Evolutionary conservation across 169 alveolate genomes (phyloP).

Genomic region (Plasmodium inui): DNA sequence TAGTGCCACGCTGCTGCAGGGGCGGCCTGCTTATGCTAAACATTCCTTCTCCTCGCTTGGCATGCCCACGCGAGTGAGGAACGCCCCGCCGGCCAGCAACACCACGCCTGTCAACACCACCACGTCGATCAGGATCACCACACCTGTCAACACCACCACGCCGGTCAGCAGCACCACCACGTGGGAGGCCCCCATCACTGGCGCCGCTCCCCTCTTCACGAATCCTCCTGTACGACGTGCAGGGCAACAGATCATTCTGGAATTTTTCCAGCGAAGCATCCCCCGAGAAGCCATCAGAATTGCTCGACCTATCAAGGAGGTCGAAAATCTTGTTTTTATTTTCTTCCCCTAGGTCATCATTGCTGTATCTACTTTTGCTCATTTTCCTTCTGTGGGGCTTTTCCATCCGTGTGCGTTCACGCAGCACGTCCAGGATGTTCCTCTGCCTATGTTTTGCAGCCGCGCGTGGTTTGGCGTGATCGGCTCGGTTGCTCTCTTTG

Average conservation of each 20-base stretch:
- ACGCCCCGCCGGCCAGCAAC: not conserved
- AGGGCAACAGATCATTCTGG: not conserved
- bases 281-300: not conserved
- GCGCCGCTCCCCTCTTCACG: not conserved
- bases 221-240: conserved; percentile 31
- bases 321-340: conserved; percentile 28
- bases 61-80: not conserved
- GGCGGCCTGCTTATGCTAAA: not conserved
- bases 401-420: conserved; percentile 5
- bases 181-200: not conserved
- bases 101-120: not conserved
- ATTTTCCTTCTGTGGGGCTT: conserved; percentile 33
- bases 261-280: not conserved
- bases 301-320: not conserved
- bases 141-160: not conserved
- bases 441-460: not conserved
- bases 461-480: not conserved
- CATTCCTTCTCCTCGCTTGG: not conserved
- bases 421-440: conserved; percentile 25
- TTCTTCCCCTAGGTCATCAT: conserved; percentile 15
- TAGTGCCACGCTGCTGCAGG: not conserved
- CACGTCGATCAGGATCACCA: not conserved
- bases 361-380: conserved; percentile 19
- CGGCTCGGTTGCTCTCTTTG: not conserved
- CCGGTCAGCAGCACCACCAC: not conserved